These are phyloP conservation scores for Paecilomyces dactylethromorphus DNA, from an alignment of 2,329 filamentous ascomycete genomes.

Conservation along the genomic window DNA sequence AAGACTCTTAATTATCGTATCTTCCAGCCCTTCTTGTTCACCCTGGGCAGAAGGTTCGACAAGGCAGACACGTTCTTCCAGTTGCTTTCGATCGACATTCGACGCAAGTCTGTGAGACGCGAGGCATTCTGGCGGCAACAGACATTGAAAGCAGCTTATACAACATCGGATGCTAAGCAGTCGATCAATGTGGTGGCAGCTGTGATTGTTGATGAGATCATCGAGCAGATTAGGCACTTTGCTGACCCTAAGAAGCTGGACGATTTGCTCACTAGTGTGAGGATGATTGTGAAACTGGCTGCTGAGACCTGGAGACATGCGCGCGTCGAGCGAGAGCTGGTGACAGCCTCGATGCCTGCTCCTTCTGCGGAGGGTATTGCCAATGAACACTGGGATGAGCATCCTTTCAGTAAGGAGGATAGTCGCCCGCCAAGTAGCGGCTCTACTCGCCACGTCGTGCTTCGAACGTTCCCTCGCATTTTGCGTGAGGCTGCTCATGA, in stretches of 20 bases:
- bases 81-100: slow-evolving; percentile 50
- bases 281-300: slow-evolving; percentile 51
- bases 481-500: slow-evolving; percentile 46
- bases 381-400: slow-evolving; percentile 33
- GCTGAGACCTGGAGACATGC: slow-evolving; percentile 55
- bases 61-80: slow-evolving; percentile 51
- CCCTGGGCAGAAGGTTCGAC: slow-evolving; percentile 47
- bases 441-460: slow-evolving; percentile 36
- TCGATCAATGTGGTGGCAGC: slow-evolving; percentile 50
- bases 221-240: slow-evolving; percentile 49
- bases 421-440: slow-evolving; percentile 4
- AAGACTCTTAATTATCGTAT: slow-evolving; percentile 51
- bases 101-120: slow-evolving; percentile 49
- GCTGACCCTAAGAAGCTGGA: slow-evolving; percentile 46
- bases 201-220: slow-evolving; percentile 51
- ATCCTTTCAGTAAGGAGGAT: slow-evolving; percentile 15
- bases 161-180: slow-evolving; percentile 50
- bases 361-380: slow-evolving; percentile 26
- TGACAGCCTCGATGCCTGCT: slow-evolving; percentile 45
- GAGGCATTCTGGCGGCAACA: slow-evolving; percentile 55
- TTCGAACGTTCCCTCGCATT: slow-evolving; percentile 48
- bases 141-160: slow-evolving; percentile 52
- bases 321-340: slow-evolving; percentile 50
- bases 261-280: slow-evolving; percentile 44
- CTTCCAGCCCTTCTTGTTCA: slow-evolving; percentile 54